Base-by-base conservation (phyloP, 352 stramenopile genomes). In the Aphanomyces stellatus region DNA sequence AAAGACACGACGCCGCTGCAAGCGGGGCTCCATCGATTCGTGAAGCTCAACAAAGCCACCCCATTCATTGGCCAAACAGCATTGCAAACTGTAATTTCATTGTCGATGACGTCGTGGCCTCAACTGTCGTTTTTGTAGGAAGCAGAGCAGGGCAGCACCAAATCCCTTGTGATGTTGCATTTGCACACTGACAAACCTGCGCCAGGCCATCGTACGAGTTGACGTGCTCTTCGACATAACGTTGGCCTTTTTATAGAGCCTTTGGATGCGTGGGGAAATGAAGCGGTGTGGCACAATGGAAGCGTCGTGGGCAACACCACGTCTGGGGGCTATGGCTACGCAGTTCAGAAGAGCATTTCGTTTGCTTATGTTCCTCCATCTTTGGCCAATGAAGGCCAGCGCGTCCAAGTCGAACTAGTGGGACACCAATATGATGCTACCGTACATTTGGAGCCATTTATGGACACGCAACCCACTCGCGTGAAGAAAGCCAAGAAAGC, bases 211-310 rank as follows among this genome's bases (percentile, higher is more conserved):
- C 17, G 60, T 59, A 48, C 41, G 27, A 4, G 37, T 64, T 30
- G 28, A 30, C 19, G 10, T 3, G 22, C 13, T 64, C n/a, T 31
- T 53, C 24, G 13, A 22, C 4, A 30, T 55, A 31, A 64, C 10
- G 11, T 53, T n/a, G 7, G 17, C 3, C 10, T 22, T n/a, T n/a
- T n/a, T n/a, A n/a, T 65, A 65, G 59, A 51, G n/a, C 59, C n/a
- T 6, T 17, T 67, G 3, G 60, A 67, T 53, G 60, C 60, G 19
- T 35, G 28, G 60, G 60, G 60, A 37, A 67, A 67, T 22, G 60
- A 67, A 59, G 60, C 60, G 2, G 60, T 67, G 43, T 67, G 60
- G 60, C 22, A 51, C 60, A 59, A 67, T 28, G 60, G 60, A n/a
- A 42, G 22, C 19, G 60, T 67, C 43, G 60, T 67, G n/a, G 60